These are phyloP conservation scores for Floccularia luteovirens DNA, from an alignment of 768 basidiomycete species.

Conservation along the genomic window DNA sequence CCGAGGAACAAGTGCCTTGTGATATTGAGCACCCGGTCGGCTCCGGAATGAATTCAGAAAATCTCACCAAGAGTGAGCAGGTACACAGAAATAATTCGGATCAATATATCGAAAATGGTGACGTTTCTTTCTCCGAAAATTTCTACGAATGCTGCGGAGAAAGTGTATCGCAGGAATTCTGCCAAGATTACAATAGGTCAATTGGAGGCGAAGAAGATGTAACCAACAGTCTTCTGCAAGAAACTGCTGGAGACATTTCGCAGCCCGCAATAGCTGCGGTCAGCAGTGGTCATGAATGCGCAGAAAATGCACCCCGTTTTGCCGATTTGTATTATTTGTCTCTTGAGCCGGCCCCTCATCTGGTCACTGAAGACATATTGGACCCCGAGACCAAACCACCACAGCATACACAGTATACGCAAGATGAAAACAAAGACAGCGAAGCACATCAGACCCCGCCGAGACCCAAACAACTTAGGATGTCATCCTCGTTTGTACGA, in stretches of 20 bases:
- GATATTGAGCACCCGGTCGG: neutral
- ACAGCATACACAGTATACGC: neutral
- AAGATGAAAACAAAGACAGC: neutral
- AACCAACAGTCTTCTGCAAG: too few species aligned
- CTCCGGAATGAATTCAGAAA: neutral
- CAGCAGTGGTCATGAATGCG: neutral
- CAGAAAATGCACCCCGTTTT: constrained; percentile 21
- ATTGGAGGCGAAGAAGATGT: neutral
- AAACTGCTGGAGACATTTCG: neutral
- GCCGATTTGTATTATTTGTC: constrained; percentile 31
- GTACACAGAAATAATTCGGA: too few species aligned
- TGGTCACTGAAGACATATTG: too few species aligned
- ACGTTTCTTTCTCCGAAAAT: neutral
- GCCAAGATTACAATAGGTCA: neutral
- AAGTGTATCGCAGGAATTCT: neutral
- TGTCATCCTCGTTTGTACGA: constrained; percentile 30
- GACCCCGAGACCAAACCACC: too few species aligned
- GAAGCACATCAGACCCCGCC: neutral
- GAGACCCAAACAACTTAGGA: constrained; percentile 15
- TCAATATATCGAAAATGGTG: neutral
- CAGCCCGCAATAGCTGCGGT: neutral
- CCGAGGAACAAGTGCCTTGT: neutral
- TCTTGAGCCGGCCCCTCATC: constrained; percentile 11
- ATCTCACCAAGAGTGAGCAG: too few species aligned
- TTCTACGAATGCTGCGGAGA: neutral